Evolutionary conservation across 805 yeast species (phyloP), one percentile per base, ranked within the genome.

Genomic region (Zygosaccharomyces lentus): DNA sequence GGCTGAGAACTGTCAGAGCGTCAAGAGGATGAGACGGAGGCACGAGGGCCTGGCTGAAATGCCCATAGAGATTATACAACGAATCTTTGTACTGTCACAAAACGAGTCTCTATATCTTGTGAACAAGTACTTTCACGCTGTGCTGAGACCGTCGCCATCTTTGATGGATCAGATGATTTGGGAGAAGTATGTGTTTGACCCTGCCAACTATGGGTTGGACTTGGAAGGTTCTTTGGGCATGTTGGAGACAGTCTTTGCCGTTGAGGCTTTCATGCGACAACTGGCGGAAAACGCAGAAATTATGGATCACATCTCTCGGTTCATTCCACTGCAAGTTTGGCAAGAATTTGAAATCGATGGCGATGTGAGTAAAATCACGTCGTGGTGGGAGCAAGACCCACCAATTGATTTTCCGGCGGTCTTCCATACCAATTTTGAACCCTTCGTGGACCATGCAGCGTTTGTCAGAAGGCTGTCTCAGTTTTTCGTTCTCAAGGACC

Each of bases 51-150:
- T 52, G 17, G 37, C 48, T 19, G 54, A 50, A 16, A 36, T 56
- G 39, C 57, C 58, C 9, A 31, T 43, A 8, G 60, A 56, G 38
- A 30, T 56, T 9, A 37, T 56, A 9, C 56, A 56, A 34, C 48
- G 49, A 7, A 56, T 56, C 19, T 56, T 52, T 34, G 49, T 47
- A 5, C 38, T 50, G 9, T 43, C 50, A 9, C 39, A 21, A 19
- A 47, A 45, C 32, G 31, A 21, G 10, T 37, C 51, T n/a, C 37
- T 56, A 48, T 47, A 46, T 15, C 36, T 44, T 21, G 29, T 58
- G 40, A 57, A 55, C 38, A 52, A 39, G 34, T 51, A 43, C 37
- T 55, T 61, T 31, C 35, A 51, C 13, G 16, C 37, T 3, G 44
- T 47, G 30, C 47, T 64, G 24, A 35, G 41, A 16, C 61, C 59